phyloP scores from a whole-genome alignment of 495 filamentous ascomycete genomes.

The Penicillium paxilli region DNA sequence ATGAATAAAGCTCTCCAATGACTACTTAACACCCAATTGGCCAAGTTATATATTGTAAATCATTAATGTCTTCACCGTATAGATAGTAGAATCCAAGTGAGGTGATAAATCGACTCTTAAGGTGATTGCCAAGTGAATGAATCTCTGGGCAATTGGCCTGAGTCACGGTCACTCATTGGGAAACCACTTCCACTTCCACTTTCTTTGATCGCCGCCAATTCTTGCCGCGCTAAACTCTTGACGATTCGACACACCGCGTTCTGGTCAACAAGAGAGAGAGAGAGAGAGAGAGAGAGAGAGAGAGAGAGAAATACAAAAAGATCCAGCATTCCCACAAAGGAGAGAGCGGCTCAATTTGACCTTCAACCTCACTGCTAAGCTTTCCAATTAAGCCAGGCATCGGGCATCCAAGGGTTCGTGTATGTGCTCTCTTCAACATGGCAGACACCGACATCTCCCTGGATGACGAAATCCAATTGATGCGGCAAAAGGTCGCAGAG shows the following conservation, averaged over 20 bases:
- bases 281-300: not conserved
- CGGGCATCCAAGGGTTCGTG: not conserved
- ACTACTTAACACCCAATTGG: too few relatives aligned
- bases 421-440: not conserved
- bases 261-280: not conserved
- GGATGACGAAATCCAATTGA: not conserved
- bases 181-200: not conserved
- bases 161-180: too few relatives aligned
- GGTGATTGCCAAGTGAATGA: too few relatives aligned
- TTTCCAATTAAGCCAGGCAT: not conserved
- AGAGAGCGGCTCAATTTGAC: not conserved
- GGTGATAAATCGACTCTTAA: too few relatives aligned
- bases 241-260: not conserved
- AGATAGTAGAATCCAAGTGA: too few relatives aligned
- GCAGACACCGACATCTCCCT: not conserved
- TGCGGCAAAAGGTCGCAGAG: not conserved
- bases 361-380: not conserved
- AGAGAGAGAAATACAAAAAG: not conserved
- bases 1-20: not conserved
- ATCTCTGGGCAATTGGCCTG: not conserved
- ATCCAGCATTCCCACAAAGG: too few relatives aligned
- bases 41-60: too few relatives aligned
- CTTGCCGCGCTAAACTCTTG: not conserved
- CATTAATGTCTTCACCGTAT: too few relatives aligned
- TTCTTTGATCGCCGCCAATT: not conserved